Evolutionary conservation across 305 asterid genomes (phyloP), one percentile per base, ranked within the genome.

Genomic region (Petunia hybrid): DNA sequence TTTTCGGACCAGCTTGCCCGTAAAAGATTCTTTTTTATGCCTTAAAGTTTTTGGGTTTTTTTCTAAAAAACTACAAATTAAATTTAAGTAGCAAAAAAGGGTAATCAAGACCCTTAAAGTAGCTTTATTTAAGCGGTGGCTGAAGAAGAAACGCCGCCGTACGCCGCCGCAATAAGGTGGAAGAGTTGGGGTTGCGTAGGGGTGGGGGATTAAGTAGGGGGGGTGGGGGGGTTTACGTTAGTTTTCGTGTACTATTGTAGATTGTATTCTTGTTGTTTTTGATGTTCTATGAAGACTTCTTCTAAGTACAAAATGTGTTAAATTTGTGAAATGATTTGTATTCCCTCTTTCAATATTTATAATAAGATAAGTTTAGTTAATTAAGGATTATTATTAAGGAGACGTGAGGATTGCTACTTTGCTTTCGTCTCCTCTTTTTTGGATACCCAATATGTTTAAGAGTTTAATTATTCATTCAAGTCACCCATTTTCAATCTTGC

Each of bases 331-430:
- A 22, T 22, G 31, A 22, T 22, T 22, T 22, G 31, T 22, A 22
- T 22, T 22, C 31, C 31, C 31, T 22, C 31, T 22, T 22, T 22
- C 31, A 22, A 22, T 22, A 22, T 22, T 22, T 38, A 63, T 9
- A 63, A 61, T 10, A 38, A 61, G 66, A 13, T 31, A 14, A 13
- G 75, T 51, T 65, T 38, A 51, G 48, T 79, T 64, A 57, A 65
- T 13, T 51, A 46, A 22, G 31, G 31, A 22, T 22, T 22, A 22
- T 22, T 22, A 22, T 22, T 22, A 43, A 53, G 82, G 82, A 79
- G 82, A 79, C 82, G 77, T 79, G 40, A 65, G 6, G 61, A 79
- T 79, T 55, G 57, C 77, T 66, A 48, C 82, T 39, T 59, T 64
- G 41, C 71, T 16, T 51, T 40, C 12, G 35, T 12, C 43, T 42